phyloP scores from a whole-genome alignment of 192 early-diverging fungal species.

The Rhizophagus sp. region DNA sequence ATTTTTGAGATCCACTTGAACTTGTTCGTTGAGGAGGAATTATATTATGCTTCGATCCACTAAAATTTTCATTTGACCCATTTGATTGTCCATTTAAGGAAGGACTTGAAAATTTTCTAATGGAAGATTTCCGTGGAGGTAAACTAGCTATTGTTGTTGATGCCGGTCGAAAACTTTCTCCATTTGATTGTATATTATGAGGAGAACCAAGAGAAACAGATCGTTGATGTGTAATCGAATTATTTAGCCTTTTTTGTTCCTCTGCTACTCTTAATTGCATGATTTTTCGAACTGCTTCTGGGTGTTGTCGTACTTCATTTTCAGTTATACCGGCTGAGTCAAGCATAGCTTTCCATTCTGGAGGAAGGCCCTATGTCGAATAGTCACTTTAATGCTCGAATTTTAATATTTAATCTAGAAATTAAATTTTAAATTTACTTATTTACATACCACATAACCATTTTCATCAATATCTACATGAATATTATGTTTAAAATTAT shows the following conservation, averaged over 20 bases:
- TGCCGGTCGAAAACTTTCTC: background rate
- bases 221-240: constrained; percentile 23
- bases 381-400: background rate
- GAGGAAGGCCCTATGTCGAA: constrained; percentile 46
- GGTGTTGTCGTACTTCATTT: constrained; percentile 47
- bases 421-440: background rate
- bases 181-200: background rate
- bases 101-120: constrained; percentile 10
- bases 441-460: constrained; percentile 29
- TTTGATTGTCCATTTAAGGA: background rate
- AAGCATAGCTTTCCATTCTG: constrained; percentile 48
- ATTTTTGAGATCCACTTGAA: constrained; percentile 8
- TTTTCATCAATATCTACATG: constrained; percentile 51
- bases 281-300: constrained; percentile 46
- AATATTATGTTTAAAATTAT: constrained; percentile 53
- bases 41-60: background rate
- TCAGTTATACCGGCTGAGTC: constrained; percentile 48
- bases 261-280: constrained; percentile 52
- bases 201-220: constrained; percentile 15
- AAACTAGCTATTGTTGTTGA: background rate
- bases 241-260: constrained; percentile 41
- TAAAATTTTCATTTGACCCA: background rate
- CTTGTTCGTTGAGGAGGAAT: background rate
- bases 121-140: background rate
- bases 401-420: background rate